Base-by-base conservation (phyloP, 495 filamentous ascomycete genomes). In the Penicillium nucicola region DNA sequence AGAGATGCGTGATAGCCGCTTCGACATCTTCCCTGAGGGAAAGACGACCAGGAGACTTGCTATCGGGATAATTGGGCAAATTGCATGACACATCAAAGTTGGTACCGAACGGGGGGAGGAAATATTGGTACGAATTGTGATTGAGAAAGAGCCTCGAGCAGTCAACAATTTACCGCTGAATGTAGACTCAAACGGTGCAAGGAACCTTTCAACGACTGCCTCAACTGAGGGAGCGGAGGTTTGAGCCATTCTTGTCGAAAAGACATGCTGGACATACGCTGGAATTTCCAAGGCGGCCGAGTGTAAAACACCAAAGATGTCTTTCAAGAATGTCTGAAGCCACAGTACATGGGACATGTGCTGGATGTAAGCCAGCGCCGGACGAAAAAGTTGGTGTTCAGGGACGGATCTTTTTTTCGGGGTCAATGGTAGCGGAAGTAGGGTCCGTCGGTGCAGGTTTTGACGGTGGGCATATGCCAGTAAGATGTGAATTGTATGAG, bases 391-490 rank as follows among this genome's bases (percentile, higher is more conserved):
- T 33, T 71, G 67, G 44, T 88, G 82, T 34, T 84, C 70, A 0
- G 73, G 78, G 2, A 65, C 60, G 7, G 72, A 48, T 38, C 74
- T 74, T 45, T 72, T 82, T 32, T 67, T 66, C 5, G 68, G 70
- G 2, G 74, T 75, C n/a, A 87, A 62, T 0, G 85, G 81, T 0
- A 77, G 77, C 15, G 86, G 84, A 0, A 75, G 64, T 50, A 83
- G 80, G 6, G 80, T 84, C 33, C 88, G 78, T 3, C 76, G 78
- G 11, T 75, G 74, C 11, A 86, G 73, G 36, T 83, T 89, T 52
- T 85, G 79, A 17, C 83, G 77, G 61, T 95, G 88, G 9, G 84
- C 78, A 53, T 87, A 82, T 23, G 78, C 77, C n/a, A 92, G 79
- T 4, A 92, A 76, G 33, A 92, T 76, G 14, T 84, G 81, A 12